Evolutionary conservation across 176 grass and related monocot species (phyloP).

Genomic region (Typha latifolia): DNA sequence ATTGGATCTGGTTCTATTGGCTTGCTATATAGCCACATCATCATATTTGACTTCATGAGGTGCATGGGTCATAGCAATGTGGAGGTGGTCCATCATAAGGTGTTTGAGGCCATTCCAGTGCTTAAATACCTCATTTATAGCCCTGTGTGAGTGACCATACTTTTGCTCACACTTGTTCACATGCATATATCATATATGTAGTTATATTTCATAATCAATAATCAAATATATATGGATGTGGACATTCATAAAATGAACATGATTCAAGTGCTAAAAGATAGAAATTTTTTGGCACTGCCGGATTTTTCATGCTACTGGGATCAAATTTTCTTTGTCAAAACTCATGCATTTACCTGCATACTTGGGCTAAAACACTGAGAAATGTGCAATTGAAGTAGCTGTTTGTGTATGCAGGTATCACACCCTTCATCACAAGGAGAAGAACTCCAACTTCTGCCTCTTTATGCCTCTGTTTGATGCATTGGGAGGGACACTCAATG

Average conservation of each 20-base stretch:
- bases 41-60: constrained; percentile 57
- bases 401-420: constrained; percentile 43
- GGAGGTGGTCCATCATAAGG: constrained; percentile 54
- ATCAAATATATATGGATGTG: neutral
- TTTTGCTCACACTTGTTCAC: neutral
- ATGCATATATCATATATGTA: neutral
- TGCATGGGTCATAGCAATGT: constrained; percentile 96
- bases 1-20: constrained; percentile 52
- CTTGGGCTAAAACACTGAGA: neutral
- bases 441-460: constrained; percentile 72
- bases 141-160: constrained; percentile 36
- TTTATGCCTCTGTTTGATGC: constrained; percentile 87
- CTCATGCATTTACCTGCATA: neutral
- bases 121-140: constrained; percentile 89
- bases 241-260: too few relatives aligned
- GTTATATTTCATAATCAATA: neutral
- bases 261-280: neutral
- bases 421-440: constrained; percentile 76
- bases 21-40: constrained; percentile 54
- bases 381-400: neutral
- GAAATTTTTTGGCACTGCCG: too few relatives aligned
- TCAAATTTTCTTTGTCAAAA: too few relatives aligned
- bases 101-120: constrained; percentile 30
- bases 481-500: constrained; percentile 48
- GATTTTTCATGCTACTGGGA: too few relatives aligned